Conservation (phyloP, 805 yeast genomes). For the Myxozyma vanderwaltii region DNA sequence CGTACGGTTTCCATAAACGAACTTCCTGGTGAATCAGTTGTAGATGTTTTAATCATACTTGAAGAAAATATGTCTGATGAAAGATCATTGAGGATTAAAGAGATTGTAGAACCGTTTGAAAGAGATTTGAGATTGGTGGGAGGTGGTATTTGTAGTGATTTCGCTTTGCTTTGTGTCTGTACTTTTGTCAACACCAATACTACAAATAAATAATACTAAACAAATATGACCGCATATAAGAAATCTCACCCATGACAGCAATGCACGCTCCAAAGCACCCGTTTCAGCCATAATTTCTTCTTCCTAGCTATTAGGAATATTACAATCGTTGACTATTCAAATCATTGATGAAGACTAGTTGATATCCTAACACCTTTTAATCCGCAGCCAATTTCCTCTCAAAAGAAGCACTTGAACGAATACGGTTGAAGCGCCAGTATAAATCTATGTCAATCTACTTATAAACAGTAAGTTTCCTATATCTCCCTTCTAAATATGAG, state of each 20-base stretch:
- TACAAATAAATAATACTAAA: no score
- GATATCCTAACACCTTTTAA: no score
- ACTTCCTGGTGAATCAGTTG: not conserved
- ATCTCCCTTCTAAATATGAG: no score
- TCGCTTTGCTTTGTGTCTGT: slow-evolving; percentile 3
- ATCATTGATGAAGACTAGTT: not conserved
- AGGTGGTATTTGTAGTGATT: not conserved
- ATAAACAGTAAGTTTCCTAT: not conserved
- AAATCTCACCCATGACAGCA: slow-evolving; percentile 13
- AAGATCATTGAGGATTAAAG: slow-evolving; percentile 15
- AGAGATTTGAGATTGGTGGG: slow-evolving; percentile 4
- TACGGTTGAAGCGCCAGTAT: not conserved
- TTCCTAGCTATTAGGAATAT: not conserved
- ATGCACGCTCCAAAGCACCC: not conserved
- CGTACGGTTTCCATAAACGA: slow-evolving; percentile 28
- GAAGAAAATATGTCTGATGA: slow-evolving; percentile 12
- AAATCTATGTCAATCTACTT: not conserved
- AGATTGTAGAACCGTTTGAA: slow-evolving; percentile 20
- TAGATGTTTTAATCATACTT: not conserved
- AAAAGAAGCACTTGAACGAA: not conserved
- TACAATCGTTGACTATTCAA: not conserved
- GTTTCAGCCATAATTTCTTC: not conserved
- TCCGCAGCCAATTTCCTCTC: no score
- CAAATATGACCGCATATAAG: no score
- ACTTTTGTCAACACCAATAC: no score